Evolutionary conservation across 257 asterid genomes (phyloP).

Genomic region (Nicotiana undulata): DNA sequence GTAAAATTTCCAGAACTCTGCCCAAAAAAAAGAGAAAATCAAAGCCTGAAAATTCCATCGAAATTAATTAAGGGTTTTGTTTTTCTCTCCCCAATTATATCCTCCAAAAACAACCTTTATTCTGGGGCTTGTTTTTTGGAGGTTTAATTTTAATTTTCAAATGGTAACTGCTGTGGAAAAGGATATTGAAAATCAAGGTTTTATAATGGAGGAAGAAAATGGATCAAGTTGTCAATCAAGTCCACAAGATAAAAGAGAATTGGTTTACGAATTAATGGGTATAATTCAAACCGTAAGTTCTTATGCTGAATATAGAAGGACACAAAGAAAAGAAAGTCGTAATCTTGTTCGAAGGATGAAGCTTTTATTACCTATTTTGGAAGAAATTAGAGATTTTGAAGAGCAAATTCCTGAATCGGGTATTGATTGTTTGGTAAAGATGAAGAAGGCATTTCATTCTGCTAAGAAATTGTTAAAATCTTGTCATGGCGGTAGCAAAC

Average conservation of each 20-base stretch:
- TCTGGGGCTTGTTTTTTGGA: background rate
- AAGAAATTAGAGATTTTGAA: slow-evolving; percentile 41
- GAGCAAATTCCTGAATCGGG: slow-evolving; percentile 34
- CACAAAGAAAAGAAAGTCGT: slow-evolving; percentile 61
- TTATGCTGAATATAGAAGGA: slow-evolving; percentile 55
- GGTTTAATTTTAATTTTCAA: background rate
- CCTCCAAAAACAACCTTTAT: background rate
- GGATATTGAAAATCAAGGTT: slow-evolving; percentile 14
- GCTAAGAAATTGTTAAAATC: slow-evolving; percentile 55
- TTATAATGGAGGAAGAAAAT: slow-evolving; percentile 25
- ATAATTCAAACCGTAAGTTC: slow-evolving; percentile 38
- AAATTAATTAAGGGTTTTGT: slow-evolving; percentile 1
- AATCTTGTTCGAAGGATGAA: slow-evolving; percentile 50
- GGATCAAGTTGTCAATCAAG: slow-evolving; percentile 17
- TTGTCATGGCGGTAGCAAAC: slow-evolving; percentile 79
- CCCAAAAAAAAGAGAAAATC: slow-evolving; percentile 2
- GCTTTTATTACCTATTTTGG: slow-evolving; percentile 51
- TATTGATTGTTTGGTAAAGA: slow-evolving; percentile 31
- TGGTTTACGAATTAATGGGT: slow-evolving; percentile 44
- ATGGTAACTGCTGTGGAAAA: slow-evolving; percentile 7
- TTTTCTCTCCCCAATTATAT: background rate
- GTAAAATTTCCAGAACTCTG: background rate
- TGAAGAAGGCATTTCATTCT: slow-evolving; percentile 59
- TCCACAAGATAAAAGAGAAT: slow-evolving; percentile 21
- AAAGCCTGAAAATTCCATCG: background rate